These are phyloP conservation scores for Paspalum notatum DNA, from an alignment of 176 grass and related monocot genomes.

Conservation along the genomic window DNA sequence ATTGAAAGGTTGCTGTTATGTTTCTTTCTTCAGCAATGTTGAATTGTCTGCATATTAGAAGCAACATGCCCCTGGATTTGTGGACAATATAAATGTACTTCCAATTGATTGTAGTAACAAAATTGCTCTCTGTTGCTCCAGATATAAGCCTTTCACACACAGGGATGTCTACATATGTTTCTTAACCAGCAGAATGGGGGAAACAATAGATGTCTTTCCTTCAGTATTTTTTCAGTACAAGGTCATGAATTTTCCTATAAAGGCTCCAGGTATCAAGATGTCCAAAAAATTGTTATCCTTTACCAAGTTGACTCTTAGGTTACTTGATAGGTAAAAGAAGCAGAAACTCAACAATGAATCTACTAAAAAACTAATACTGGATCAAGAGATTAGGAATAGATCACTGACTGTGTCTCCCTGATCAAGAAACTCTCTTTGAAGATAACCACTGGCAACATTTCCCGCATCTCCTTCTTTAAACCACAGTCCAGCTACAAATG, in stretches of 20 bases:
- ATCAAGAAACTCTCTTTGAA: slow-evolving; percentile 97
- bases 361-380: not conserved
- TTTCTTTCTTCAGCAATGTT: slow-evolving; percentile 16
- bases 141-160: not conserved
- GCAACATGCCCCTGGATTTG: not conserved
- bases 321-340: slow-evolving; percentile 6
- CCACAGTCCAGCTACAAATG: slow-evolving; percentile 65
- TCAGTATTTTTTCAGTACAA: not conserved
- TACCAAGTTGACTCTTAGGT: not conserved
- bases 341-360: not conserved
- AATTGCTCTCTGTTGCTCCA: not conserved
- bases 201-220: not conserved
- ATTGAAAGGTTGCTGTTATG: not conserved
- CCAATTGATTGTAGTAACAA: slow-evolving; percentile 1
- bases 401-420: slow-evolving; percentile 94
- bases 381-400: slow-evolving; percentile 15
- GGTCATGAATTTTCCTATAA: not conserved
- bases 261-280: not conserved
- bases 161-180: not conserved
- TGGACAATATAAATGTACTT: not conserved
- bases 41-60: not conserved
- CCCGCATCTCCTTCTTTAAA: slow-evolving; percentile 83
- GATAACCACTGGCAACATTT: slow-evolving; percentile 89
- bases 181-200: not conserved
- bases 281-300: not conserved